Conservation (phyloP, 352 stramenopile genomes). For the Pythium brachiatum region DNA sequence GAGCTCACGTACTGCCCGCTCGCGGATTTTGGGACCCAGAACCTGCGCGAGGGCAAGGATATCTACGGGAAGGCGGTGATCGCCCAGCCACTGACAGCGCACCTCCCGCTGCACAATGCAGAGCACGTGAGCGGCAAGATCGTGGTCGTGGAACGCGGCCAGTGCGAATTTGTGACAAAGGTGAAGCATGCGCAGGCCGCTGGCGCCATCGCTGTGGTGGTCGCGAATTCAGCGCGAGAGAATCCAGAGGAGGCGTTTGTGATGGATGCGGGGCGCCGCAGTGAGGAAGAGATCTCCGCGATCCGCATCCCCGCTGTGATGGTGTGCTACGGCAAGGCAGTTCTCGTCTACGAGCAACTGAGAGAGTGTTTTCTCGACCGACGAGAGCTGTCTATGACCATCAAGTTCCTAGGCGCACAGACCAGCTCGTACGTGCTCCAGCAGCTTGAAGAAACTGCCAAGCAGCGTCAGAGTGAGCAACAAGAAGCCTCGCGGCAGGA, state of each 20-base stretch:
- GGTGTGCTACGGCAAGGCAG: constrained; percentile 42
- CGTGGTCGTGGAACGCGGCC: constrained; percentile 58
- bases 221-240: constrained; percentile 46
- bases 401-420: constrained; percentile 57
- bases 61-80: constrained; percentile 54
- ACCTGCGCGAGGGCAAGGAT: constrained; percentile 42
- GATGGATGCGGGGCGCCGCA: constrained; percentile 55
- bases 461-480: constrained; percentile 26
- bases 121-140: constrained; percentile 47
- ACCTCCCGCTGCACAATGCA: constrained; percentile 51
- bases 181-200: constrained; percentile 61
- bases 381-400: constrained; percentile 37
- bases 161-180: constrained; percentile 82
- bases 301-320: constrained; percentile 66
- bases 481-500: constrained; percentile 27
- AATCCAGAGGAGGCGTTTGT: constrained; percentile 50
- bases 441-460: constrained; percentile 33
- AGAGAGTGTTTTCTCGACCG: constrained; percentile 47
- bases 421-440: constrained; percentile 52
- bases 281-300: constrained; percentile 22
- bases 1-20: constrained; percentile 64
- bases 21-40: constrained; percentile 52
- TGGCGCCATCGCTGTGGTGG: constrained; percentile 60
- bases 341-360: constrained; percentile 50
- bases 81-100: constrained; percentile 53